phyloP scores from a whole-genome alignment of 2,329 filamentous ascomycete species.

The Aspergillus pseudonomiae region DNA sequence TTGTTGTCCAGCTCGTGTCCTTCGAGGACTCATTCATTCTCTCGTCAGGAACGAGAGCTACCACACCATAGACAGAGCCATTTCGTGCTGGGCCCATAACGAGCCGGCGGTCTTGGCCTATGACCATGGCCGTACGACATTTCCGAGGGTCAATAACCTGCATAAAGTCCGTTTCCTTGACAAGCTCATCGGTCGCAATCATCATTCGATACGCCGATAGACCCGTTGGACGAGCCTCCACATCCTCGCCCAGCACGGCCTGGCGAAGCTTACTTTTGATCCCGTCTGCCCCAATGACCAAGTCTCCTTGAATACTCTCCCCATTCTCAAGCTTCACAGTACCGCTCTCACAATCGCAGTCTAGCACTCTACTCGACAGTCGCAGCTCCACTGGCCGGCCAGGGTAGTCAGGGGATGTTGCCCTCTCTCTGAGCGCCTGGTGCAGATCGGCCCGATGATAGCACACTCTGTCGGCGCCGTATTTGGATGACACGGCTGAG shows the following conservation, averaged over 20 bases:
- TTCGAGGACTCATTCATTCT: slow-evolving; percentile 10
- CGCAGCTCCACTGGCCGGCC: not conserved
- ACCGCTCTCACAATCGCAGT: slow-evolving; percentile 9
- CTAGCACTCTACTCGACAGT: not conserved
- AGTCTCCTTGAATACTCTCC: slow-evolving; percentile 22
- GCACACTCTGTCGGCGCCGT: slow-evolving; percentile 24
- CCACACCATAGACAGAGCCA: slow-evolving; percentile 47
- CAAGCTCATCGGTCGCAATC: slow-evolving; percentile 8
- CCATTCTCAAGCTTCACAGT: slow-evolving; percentile 15
- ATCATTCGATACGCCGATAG: slow-evolving; percentile 16
- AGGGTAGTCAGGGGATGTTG: slow-evolving; percentile 1
- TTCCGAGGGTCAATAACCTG: slow-evolving; percentile 39
- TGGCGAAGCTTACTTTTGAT: slow-evolving; percentile 20
- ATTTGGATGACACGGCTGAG: slow-evolving; percentile 15
- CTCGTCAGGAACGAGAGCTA: slow-evolving; percentile 49
- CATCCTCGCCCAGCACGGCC: slow-evolving; percentile 2
- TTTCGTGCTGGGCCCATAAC: slow-evolving; percentile 52
- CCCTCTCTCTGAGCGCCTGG: slow-evolving; percentile 19
- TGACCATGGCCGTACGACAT: slow-evolving; percentile 50
- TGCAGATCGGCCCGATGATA: slow-evolving; percentile 32
- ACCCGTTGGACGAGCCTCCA: slow-evolving; percentile 6
- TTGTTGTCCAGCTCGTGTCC: slow-evolving; percentile 11
- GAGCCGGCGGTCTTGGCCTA: slow-evolving; percentile 45
- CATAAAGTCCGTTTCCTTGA: slow-evolving; percentile 22
- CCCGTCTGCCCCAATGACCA: slow-evolving; percentile 36